Conservation (phyloP, 176 grass and related monocot species). For the Alopecurus myosuroides region DNA sequence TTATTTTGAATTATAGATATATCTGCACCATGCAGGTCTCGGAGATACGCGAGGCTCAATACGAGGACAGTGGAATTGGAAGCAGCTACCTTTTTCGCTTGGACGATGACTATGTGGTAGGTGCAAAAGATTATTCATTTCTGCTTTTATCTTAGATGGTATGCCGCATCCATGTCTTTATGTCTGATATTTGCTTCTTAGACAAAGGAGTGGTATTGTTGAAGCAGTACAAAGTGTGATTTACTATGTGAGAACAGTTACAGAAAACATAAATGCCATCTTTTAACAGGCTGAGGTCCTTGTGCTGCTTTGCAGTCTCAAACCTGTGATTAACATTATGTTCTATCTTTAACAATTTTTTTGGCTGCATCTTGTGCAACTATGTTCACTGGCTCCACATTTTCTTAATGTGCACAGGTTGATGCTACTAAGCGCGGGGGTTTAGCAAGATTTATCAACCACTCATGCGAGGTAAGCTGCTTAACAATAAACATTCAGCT, state of each 20-base stretch:
- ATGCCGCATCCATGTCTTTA: background rate
- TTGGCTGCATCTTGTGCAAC: conserved; percentile 8
- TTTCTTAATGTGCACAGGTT: conserved; percentile 54
- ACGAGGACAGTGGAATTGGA: conserved; percentile 92
- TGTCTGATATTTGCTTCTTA: background rate
- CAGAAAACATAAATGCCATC: background rate
- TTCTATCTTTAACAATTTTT: background rate
- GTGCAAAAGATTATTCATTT: conserved; percentile 28
- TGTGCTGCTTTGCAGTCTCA: background rate
- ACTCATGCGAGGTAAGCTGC: conserved; percentile 84
- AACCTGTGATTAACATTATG: background rate
- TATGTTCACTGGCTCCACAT: background rate
- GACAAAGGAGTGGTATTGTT: background rate
- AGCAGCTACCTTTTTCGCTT: conserved; percentile 97
- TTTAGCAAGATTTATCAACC: conserved; percentile 97
- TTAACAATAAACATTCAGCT: conserved; percentile 20
- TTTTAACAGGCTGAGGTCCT: background rate
- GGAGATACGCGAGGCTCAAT: conserved; percentile 78
- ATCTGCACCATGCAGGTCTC: conserved; percentile 59
- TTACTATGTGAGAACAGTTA: background rate
- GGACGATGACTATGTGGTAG: conserved; percentile 93
- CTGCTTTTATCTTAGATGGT: background rate
- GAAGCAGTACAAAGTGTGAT: background rate
- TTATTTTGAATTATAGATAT: conserved; percentile 1
- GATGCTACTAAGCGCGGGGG: conserved; percentile 97